These are phyloP conservation scores for Boletus insuetus DNA, from an alignment of 768 basidiomycete genomes.

Conservation along the genomic window DNA sequence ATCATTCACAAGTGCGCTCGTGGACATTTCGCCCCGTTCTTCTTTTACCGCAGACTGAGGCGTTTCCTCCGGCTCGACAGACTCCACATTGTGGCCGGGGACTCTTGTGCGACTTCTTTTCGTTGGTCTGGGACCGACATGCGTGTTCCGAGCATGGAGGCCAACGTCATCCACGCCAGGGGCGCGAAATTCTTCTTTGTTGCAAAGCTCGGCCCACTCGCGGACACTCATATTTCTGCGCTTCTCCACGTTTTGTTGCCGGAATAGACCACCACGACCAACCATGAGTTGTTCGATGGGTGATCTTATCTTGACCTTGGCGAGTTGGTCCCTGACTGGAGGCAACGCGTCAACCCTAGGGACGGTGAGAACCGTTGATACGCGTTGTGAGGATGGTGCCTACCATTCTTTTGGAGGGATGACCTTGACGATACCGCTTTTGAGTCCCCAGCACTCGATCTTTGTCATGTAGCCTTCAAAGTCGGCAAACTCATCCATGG, in stretches of 20 bases:
- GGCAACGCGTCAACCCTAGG: constrained; percentile 72
- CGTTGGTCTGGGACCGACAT: constrained; percentile 33
- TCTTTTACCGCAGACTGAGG: constrained; percentile 39
- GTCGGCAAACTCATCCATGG: constrained; percentile 86
- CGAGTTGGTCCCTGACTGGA: constrained; percentile 65
- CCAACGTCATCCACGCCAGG: constrained; percentile 73
- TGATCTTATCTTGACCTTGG: constrained; percentile 71
- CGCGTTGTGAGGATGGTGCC: constrained; percentile 30
- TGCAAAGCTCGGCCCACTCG: constrained; percentile 82
- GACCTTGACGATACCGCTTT: constrained; percentile 93
- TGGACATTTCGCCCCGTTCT: constrained; percentile 34
- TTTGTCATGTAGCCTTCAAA: constrained; percentile 89
- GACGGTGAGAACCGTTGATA: constrained; percentile 17
- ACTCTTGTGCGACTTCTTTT: constrained; percentile 45
- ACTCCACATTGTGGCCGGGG: constrained; percentile 37
- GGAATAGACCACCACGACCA: constrained; percentile 82
- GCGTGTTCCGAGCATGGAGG: constrained; percentile 42
- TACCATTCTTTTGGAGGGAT: constrained; percentile 95
- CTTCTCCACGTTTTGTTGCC: constrained; percentile 90
- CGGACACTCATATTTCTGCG: constrained; percentile 78
- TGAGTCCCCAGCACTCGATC: constrained; percentile 87
- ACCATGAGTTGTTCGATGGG: constrained; percentile 95
- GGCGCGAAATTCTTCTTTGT: constrained; percentile 66
- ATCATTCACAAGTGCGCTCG: constrained; percentile 3
- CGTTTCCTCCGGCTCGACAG: constrained; percentile 42